Conservation (phyloP, 352 stramenopile genomes). For the Pythium sukuiense region DNA sequence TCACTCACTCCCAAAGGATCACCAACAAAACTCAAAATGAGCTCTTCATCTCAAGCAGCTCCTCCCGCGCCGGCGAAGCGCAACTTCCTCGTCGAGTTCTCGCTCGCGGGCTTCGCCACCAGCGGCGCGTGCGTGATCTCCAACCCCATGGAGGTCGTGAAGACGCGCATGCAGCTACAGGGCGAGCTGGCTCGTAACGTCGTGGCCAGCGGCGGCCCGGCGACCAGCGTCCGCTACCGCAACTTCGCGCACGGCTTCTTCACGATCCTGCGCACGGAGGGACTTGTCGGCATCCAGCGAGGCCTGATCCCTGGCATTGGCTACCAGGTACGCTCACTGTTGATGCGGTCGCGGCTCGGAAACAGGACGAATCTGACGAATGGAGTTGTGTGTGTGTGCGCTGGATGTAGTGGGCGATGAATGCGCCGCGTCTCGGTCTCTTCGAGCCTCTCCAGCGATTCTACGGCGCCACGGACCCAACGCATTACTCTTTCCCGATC, state of each 20-base stretch:
- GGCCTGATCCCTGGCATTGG: constrained; percentile 73
- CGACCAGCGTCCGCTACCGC: constrained; percentile 61
- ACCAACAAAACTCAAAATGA: neutral
- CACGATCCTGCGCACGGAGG: constrained; percentile 77
- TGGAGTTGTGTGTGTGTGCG: neutral
- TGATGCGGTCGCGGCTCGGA: neutral
- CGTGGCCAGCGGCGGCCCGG: constrained; percentile 25
- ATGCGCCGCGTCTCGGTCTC: constrained; percentile 69
- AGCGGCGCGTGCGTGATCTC: constrained; percentile 72
- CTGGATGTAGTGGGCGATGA: constrained; percentile 61
- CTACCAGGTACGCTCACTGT: constrained; percentile 55
- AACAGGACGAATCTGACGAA: neutral
- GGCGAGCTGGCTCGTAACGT: constrained; percentile 69
- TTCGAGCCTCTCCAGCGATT: constrained; percentile 81
- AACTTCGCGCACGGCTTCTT: constrained; percentile 88
- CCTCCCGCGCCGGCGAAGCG: constrained; percentile 29
- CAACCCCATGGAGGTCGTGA: constrained; percentile 90
- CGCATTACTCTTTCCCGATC: constrained; percentile 64
- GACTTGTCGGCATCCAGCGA: constrained; percentile 75
- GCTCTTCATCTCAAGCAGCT: neutral
- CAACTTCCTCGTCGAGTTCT: constrained; percentile 68
- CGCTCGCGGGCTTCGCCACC: constrained; percentile 65
- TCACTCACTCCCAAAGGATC: neutral
- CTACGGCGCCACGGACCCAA: constrained; percentile 80
- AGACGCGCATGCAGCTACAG: constrained; percentile 90